Evolutionary conservation across 163 green algal species (phyloP), one percentile per base, ranked within the genome.

Genomic region (Coccomyxa subellipsoidea): DNA sequence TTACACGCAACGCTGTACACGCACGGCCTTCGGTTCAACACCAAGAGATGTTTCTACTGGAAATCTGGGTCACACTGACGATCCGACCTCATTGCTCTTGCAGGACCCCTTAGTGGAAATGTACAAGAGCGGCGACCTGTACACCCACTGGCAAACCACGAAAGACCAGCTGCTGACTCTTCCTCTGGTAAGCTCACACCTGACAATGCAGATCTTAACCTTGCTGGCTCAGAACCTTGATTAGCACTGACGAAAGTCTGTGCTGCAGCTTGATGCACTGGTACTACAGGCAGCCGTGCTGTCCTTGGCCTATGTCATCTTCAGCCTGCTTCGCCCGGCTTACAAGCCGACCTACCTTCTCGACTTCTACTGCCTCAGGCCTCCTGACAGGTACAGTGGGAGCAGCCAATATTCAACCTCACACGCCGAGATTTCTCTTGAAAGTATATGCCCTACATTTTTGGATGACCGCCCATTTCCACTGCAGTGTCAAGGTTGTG

Each of bases 351-450:
- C 72, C 31, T 78, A 78, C 66, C 72, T 78, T 12, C 25, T 78
- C 10, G 72, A 78, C 6, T 78, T 78, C 37, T 78, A 78, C 72
- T 53, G 72, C 72, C 31, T 78, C 37, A 31, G 72, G 31, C 72
- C 72, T 35, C 72, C 72, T 32, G 32, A 40, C 37, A 78, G 72
- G 72, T 78, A 27, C 4, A 54, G 0, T 31, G 25, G 1, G 47
- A 53, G 31, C 32, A 53, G 9, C 36, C 32, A 53, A 32, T 32
- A 77, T 25, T 35, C 15, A 21, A 66, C 47, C 18, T 66, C 47
- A 66, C 18, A 18, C 47, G 12, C 47, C 18, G 47, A 29, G 69
- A 35, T 9, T 15, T 35, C 21, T 35, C 15, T 12, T 12, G 12
- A 35, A 77, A 35, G 69, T 37, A 10, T 18, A 12, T 77, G n/a